These are phyloP conservation scores for Dalbergia cultrata DNA, from an alignment of 306 rosid genomes.

Conservation along the genomic window DNA sequence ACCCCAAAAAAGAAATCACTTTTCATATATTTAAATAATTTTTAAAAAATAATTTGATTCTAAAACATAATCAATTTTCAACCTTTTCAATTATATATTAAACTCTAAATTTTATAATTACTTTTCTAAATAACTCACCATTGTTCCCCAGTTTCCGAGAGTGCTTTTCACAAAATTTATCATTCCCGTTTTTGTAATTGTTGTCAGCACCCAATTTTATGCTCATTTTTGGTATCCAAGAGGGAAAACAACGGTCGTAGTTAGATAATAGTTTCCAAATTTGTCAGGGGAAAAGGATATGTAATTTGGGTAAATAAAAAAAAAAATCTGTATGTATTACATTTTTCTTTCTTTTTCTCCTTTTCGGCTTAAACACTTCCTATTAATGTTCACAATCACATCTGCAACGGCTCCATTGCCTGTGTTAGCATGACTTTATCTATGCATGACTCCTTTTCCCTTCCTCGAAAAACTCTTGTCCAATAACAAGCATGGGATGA, in stretches of 20 bases:
- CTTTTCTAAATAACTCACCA: no score
- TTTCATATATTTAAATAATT: no score
- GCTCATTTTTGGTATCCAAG: no score
- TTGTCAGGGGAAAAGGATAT: background rate
- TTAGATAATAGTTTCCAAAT: background rate
- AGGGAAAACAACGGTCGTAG: background rate
- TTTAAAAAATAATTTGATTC: no score
- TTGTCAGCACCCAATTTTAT: no score
- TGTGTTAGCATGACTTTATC: constrained; percentile 5
- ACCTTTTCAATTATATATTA: no score
- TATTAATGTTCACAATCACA: constrained; percentile 27
- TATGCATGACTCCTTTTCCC: constrained; percentile 1
- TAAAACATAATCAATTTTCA: no score
- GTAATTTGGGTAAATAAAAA: background rate
- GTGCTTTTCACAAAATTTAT: no score
- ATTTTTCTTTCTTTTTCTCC: background rate
- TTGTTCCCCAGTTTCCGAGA: no score
- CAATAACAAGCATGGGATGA: constrained; percentile 17
- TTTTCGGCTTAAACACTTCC: background rate
- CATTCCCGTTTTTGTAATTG: no score
- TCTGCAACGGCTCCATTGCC: background rate
- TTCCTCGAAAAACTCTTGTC: background rate
- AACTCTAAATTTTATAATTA: no score
- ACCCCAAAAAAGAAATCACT: no score
- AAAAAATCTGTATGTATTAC: background rate